phyloP scores from a whole-genome alignment of 805 yeast species.

The Tetrapisispora namnaoensis region DNA sequence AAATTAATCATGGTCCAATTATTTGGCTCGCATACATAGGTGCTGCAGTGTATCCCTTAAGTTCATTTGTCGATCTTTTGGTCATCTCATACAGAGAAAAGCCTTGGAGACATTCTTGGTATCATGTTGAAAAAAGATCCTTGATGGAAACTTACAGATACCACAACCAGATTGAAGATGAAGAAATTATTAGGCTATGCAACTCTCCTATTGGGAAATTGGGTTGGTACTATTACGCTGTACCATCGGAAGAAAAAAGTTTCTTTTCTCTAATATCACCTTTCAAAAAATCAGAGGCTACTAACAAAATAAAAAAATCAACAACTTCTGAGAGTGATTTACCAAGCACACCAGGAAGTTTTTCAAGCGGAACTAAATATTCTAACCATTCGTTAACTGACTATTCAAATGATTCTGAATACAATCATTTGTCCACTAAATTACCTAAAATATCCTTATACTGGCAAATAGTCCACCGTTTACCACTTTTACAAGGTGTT shows the following conservation, averaged over 20 bases:
- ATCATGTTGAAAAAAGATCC: slow-evolving; percentile 13
- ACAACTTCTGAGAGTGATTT: neutral
- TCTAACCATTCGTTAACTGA: neutral
- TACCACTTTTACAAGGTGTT: slow-evolving; percentile 26
- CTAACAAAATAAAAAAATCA: neutral
- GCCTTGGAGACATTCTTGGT: slow-evolving; percentile 57
- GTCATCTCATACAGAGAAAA: slow-evolving; percentile 71
- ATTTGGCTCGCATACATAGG: slow-evolving; percentile 57
- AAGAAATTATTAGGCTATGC: slow-evolving; percentile 16
- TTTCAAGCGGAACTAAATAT: slow-evolving; percentile 6
- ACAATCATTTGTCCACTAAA: neutral
- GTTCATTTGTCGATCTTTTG: slow-evolving; percentile 64
- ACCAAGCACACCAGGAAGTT: slow-evolving; percentile 6
- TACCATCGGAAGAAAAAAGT: neutral
- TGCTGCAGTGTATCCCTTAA: slow-evolving; percentile 73
- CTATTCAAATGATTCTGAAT: neutral
- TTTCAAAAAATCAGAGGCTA: too few species aligned
- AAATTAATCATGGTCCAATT: slow-evolving; percentile 39
- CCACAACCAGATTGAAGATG: slow-evolving; percentile 21
- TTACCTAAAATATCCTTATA: slow-evolving; percentile 11
- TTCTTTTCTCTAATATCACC: neutral
- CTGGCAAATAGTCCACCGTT: slow-evolving; percentile 20
- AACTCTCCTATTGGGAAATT: slow-evolving; percentile 17
- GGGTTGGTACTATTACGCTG: slow-evolving; percentile 24
- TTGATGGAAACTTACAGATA: slow-evolving; percentile 16